Evolutionary conservation across 2,329 filamentous ascomycete genomes (phyloP), one percentile per base, ranked within the genome.

Genomic region (Xylariaceae sp.): DNA sequence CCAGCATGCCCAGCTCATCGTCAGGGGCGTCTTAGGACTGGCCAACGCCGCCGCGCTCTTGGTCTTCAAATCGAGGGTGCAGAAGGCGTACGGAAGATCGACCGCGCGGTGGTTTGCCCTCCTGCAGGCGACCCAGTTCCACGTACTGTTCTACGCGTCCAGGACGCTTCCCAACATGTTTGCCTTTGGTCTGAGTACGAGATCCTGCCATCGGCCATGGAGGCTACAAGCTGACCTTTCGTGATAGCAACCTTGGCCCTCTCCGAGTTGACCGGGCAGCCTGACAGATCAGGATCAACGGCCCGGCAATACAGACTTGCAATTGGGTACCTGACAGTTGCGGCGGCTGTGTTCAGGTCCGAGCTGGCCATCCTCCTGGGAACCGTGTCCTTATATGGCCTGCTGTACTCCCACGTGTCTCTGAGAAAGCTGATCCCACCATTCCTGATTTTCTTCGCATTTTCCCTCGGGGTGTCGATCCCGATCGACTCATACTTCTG

Each of bases 131-230:
- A 81, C 78, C 57, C 90, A 96, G 59, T 98, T 98, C 53, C 92
- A 98, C 61, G 64, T 94, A 40, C 71, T 92, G 41, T 98, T 87
- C 60, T 98, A 98, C 64, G 82, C 89, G 11, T 92, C 88, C 12
- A 73, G 92, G 40, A 92, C 88, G 3, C 64, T 98, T 44, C 92
- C 92, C 2, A 98, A 98, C 57, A 94, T 93, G 83, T 94, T 95
- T 61, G 89, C 92, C 14, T 92, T 96, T 63, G 76, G 78, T 8
- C 63, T 95, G 38, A 86, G 82, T 90, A 67, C 60, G 80, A 69
- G 13, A 8, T 13, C 19, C 19, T 3, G n/a, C 29, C 9, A 18
- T 28, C 5, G n/a, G 14, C 4, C 11, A 19, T 33, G 3, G 6
- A 7, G 3, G 19, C 11, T 13, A 22, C 37, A 45, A 34, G 39